Evolutionary conservation across 2,329 filamentous ascomycete genomes (phyloP), one percentile per base, ranked within the genome.

Genomic region (Aspergillus ustus): DNA sequence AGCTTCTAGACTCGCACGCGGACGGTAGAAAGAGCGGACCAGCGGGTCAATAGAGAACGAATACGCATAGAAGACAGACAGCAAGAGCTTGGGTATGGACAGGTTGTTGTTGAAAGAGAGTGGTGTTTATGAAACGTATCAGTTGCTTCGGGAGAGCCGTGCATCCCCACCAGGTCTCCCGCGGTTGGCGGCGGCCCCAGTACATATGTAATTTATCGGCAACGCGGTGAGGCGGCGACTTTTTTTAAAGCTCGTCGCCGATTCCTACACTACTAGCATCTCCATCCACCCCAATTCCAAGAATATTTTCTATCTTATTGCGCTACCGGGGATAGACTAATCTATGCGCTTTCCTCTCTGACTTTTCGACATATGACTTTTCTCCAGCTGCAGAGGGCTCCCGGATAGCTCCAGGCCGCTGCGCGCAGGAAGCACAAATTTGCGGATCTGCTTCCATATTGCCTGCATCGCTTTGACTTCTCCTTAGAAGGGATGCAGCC

Each of bases 401-500:
- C 45, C 45, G 29, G 45, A 29, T 49, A 48, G 17, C 37, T 9
- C 43, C 54, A 46, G 45, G 20, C 19, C 29, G 34, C 37, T 59
- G 57, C 43, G 34, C 28, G 45, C 40, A 44, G 15, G 28, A 46
- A 44, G 34, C 34, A 48, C 43, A 53, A 29, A 50, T 28, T 50
- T 37, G 2, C 45, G 22, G 31, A 48, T 57, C 11, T 37, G 22
- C 46, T 22, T 15, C 45, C 8, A 8, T 34, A 9, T 44, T 11
- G 13, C 22, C 34, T 22, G 20, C 31, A 6, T n/a, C 44, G n/a
- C 11, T 11, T 17, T 15, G 31, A 51, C 4, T 20, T 9, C 28
- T 13, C 8, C 8, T 40, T 29, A 49, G 25, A 29, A 70, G 72
- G 72, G 68, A 82, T 82, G 80, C 77, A 73, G 72, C 66, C 70